Base-by-base conservation (phyloP, 169 alveolate species). In the Cryptosporidium viatorum region DNA sequence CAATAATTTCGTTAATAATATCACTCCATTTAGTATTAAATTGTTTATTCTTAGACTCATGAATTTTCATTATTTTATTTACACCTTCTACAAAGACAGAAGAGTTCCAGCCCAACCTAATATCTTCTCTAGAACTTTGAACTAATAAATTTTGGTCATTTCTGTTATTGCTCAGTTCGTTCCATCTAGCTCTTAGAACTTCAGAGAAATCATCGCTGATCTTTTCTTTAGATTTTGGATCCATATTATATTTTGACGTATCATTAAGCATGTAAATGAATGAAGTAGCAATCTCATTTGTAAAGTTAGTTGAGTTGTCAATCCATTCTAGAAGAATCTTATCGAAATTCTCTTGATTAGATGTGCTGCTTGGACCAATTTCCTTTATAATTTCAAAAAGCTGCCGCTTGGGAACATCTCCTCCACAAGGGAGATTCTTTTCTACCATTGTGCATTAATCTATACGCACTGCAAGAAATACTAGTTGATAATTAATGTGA, bases 131-230 rank as follows among this genome's bases (percentile, higher is more conserved):
- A 23, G 37, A 23, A 26, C 43, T 80, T 2, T 74, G 70, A 26
- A 41, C 39, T 3, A 62, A 21, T 43, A 80, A 39, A 18, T 80
- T 21, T n/a, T 59, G 80, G 39, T 80, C 75, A 39, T 55, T 41
- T 41, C 16, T 50, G 33, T 39, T 80, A 41, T 80, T 50, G 18
- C 89, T 80, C 33, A 80, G 23, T 23, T 62, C 89, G 62, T 62
- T 80, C 89, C 89, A 80, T 67, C 89, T 59, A 3, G 89, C 89
- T 62, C 89, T 59, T 2, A 80, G 33, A 14, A 80, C 89, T 62
- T 69, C 89, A 9, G 89, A 43, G 21, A 80, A 80, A 35, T 80
- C 75, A 39, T 41, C 12, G 21, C 37, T 35, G 29, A 5, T 6
- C 10, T 58, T 59, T 21, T 60, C 50, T 41, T 62, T 29, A 10